Percentiles rank a stretch among this genome's conserved stretches.
phyloP scores from a whole-genome alignment of 1,139 yeast genomes.

The Scheffersomyces cryptocercus region DNA sequence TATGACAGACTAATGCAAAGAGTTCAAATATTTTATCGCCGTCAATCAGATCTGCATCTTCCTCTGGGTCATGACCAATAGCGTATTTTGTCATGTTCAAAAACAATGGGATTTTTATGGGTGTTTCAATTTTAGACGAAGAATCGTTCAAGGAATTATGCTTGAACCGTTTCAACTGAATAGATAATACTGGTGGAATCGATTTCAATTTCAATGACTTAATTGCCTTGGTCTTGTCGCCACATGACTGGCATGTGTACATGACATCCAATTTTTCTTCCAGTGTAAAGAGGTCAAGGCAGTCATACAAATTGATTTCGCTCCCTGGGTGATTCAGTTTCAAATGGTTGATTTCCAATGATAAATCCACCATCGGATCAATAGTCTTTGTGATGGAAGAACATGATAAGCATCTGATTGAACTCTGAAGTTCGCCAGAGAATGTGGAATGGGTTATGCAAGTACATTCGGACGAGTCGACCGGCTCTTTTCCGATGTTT shows the following conservation, averaged over 20 bases:
- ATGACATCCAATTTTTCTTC: conserved; percentile 74
- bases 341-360: conserved; percentile 61
- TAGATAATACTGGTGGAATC: conserved; percentile 74
- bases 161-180: conserved; percentile 87
- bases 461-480: conserved; percentile 42
- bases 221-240: conserved; percentile 58
- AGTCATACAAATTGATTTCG: conserved; percentile 50
- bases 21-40: conserved; percentile 63
- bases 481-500: conserved; percentile 6
- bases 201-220: conserved; percentile 69
- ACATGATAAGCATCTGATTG: conserved; percentile 75
- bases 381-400: conserved; percentile 62
- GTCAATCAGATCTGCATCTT: conserved; percentile 14
- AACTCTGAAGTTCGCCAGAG: conserved; percentile 71
- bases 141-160: conserved; percentile 58
- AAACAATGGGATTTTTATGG: conserved; percentile 69
- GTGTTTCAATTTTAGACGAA: conserved; percentile 74
- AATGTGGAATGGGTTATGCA: conserved; percentile 85
- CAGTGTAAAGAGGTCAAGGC: conserved; percentile 74
- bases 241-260: conserved; percentile 71
- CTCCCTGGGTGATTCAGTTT: conserved; percentile 22
- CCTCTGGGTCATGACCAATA: conserved; percentile 27
- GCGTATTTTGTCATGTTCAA: conserved; percentile 69
- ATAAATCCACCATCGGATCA: conserved; percentile 90
- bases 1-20: conserved; percentile 84